Percentiles rank a stretch among this genome's conserved stretches.
These are phyloP conservation scores for Tetrahymena malaccensis DNA, from an alignment of 73 alveolate species.

Conservation along the genomic window DNA sequence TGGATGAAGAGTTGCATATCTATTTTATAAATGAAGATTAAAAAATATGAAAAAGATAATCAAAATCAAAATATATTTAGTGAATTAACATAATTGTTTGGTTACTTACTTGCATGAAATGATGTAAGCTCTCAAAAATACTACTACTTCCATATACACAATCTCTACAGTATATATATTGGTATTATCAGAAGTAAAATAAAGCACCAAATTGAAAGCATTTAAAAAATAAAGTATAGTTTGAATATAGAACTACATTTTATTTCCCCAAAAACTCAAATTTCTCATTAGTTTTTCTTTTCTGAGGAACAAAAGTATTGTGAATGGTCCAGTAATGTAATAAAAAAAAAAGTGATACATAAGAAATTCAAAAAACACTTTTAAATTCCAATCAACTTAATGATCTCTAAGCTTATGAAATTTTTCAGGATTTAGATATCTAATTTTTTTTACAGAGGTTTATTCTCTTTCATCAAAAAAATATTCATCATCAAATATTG, in stretches of 20 bases:
- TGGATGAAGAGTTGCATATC: neutral
- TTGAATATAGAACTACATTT: neutral
- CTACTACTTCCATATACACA: neutral
- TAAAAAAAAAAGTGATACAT: neutral
- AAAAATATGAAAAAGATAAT: too few species aligned
- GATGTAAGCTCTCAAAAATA: neutral
- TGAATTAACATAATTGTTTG: too few species aligned
- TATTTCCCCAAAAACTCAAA: neutral
- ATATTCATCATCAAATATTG: neutral
- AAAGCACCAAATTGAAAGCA: neutral
- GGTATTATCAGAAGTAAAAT: neutral
- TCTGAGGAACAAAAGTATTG: neutral
- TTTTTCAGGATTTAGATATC: neutral
- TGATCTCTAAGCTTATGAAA: neutral
- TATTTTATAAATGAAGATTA: neutral
- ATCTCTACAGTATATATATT: neutral
- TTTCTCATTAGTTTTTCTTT: neutral
- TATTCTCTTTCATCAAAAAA: neutral
- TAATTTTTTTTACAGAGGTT: neutral
- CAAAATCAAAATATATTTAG: too few species aligned
- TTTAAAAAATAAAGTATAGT: neutral
- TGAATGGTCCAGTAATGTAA: neutral
- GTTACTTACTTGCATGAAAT: neutral
- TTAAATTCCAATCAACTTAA: neutral
- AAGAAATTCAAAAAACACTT: neutral